Base-by-base conservation (phyloP, 108 stramenopile genomes). In the Fragilaria crotonensis region DNA sequence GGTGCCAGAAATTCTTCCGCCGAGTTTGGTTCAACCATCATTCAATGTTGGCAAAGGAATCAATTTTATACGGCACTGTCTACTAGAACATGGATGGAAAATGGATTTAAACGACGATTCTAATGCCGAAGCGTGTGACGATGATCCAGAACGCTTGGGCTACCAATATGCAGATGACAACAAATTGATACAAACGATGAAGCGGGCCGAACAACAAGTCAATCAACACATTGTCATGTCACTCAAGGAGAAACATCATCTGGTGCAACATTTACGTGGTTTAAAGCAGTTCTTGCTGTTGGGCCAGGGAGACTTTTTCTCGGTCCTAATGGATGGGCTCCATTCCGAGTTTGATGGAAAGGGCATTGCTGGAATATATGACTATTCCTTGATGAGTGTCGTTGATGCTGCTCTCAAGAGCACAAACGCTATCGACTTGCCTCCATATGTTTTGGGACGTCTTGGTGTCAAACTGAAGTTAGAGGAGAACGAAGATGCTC, bases 251-350 rank as follows among this genome's bases (percentile, higher is more conserved):
- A 67, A 79, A 54, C 85, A 90, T 73, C 75, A 88, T 60, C 70
- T 98, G 52, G 64, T 80, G 62, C 30, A 73, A 11, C 98, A 99
- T 65, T 70, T 98, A n/a, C 68, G 68, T 22, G 96, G 93, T 2
- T 67, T 98, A 30, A 98, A 98, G 64, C 86, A 86, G 59, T 97
- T 97, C 60, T 54, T 99, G 25, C 79, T 98, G 31, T 77, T 97
- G 14, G 96, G 95, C 22, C 97, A 96, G 73, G 98, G 98, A 9
- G 98, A 99, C 64, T 95, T 97, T 55, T 89, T 94, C 56, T 79
- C 84, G 23, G 73, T 83, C 2, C 78, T 99, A 25, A 87, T 97
- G 61, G 92, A 95, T 54, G 83, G 90, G 5, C 56, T 92, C 28
- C 62, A 79, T 57, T 25, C 67, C 5, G 90, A 88, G 61, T 88